Evolutionary conservation across 805 yeast species (phyloP).

Genomic region (Pichia paraexigua): DNA sequence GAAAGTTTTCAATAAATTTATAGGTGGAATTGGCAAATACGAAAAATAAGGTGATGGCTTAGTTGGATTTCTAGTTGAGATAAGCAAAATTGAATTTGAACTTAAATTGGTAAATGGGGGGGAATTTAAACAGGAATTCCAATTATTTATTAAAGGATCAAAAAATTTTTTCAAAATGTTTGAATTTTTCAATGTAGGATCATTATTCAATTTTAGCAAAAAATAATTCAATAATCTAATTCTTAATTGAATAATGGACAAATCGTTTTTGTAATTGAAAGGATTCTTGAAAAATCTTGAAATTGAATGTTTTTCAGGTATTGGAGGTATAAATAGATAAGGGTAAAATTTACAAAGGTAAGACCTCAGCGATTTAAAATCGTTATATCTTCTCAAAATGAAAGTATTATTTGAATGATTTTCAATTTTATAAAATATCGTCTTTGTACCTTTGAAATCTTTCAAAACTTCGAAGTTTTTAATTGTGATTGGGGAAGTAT

Average conservation of each 20-base stretch:
- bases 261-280: slow-evolving; percentile 25
- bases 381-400: slow-evolving; percentile 77
- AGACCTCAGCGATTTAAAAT: slow-evolving; percentile 75
- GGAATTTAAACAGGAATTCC: slow-evolving; percentile 37
- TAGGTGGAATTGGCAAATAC: slow-evolving; percentile 37
- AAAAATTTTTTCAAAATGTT: slow-evolving; percentile 38
- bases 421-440: slow-evolving; percentile 27
- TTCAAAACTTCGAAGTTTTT: slow-evolving; percentile 17
- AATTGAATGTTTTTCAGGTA: slow-evolving; percentile 76
- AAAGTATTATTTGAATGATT: slow-evolving; percentile 4
- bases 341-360: slow-evolving; percentile 70
- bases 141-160: slow-evolving; percentile 42
- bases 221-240: slow-evolving; percentile 39
- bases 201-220: slow-evolving; percentile 32
- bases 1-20: slow-evolving; percentile 21
- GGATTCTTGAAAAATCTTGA: slow-evolving; percentile 28
- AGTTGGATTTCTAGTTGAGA: slow-evolving; percentile 44
- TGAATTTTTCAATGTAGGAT: slow-evolving; percentile 30
- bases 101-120: slow-evolving; percentile 35
- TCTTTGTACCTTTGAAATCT: slow-evolving; percentile 24
- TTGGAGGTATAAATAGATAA: slow-evolving; percentile 84
- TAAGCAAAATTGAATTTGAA: slow-evolving; percentile 40
- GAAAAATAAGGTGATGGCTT: slow-evolving; percentile 42
- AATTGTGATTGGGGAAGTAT: slow-evolving; percentile 4
- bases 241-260: slow-evolving; percentile 37